Evolutionary conservation across 2,329 filamentous ascomycete species (phyloP), one percentile per base, ranked within the genome.

Genomic region (Nemania diffusa): DNA sequence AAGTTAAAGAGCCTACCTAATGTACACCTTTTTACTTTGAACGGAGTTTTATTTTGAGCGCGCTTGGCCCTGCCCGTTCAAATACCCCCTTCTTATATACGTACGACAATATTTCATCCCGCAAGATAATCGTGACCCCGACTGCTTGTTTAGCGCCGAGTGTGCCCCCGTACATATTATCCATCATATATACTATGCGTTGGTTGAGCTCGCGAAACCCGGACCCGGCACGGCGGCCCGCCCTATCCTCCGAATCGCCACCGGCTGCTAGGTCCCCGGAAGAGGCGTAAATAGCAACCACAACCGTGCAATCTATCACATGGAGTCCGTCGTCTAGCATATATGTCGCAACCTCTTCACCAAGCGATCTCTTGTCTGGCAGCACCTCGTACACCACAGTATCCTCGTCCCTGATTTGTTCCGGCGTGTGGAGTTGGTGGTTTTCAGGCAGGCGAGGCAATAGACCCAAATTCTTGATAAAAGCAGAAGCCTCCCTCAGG

Each of bases 391-490:
- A 34, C 22, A 68, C n/a, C 11, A 55, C 2, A 8, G 57, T 59
- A 24, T 62, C 44, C 17, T 15, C 3, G 17, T 56, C 64, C 37
- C 53, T 26, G 26, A 68, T 29, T 11, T 15, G 32, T n/a, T 68
- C 58, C 26, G 2, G 26, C 17, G 22, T 55, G 7, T 42, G 27
- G 1, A 24, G n/a, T 15, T 26, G 1, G 29, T 50, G 20, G 22
- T 17, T 51, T 34, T 67, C 20, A 5, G 59, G 60, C 37, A 61
- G 46, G 27, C n/a, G 51, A 40, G 46, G 57, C 29, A 69, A 27
- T 15, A 44, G 60, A 3, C 58, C 62, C 13, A 66, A 2, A 2
- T 57, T 17, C n/a, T 20, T 3, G n/a, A 62, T 3, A 24, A 46
- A 1, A 6, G 29, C 29, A 5, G 2, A 7, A 13, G 5, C 22